Conservation (phyloP, 768 basidiomycete genomes). For the Mrakia hoshinonis region DNA sequence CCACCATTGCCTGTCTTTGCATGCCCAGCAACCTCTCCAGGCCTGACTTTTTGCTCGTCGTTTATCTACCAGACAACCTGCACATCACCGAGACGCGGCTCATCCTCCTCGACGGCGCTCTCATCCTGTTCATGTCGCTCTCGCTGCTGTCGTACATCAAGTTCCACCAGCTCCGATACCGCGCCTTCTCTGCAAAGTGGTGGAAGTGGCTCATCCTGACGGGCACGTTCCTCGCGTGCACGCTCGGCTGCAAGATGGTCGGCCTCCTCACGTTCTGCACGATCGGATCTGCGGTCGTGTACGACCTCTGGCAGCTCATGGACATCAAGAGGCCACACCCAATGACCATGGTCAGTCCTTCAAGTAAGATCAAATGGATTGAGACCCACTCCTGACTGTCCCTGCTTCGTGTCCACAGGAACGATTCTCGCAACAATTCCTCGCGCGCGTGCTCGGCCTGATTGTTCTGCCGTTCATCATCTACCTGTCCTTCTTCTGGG, state of each 20-base stretch:
- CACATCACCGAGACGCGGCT: conserved; percentile 93
- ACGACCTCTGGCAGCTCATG: conserved; percentile 90
- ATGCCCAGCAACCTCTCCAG: neutral
- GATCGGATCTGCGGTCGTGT: conserved; percentile 80
- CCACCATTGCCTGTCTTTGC: no score
- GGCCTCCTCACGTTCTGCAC: conserved; percentile 82
- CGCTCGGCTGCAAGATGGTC: conserved; percentile 96
- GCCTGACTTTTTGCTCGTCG: no score
- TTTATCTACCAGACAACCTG: conserved; percentile 63
- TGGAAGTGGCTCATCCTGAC: conserved; percentile 89
- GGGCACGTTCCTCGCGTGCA: conserved; percentile 87
- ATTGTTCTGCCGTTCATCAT: conserved; percentile 81
- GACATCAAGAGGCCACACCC: conserved; percentile 61
- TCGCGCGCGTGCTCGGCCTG: conserved; percentile 70
- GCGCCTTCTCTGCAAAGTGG: conserved; percentile 68
- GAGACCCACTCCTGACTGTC: conserved; percentile 5
- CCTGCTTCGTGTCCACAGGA: conserved; percentile 48
- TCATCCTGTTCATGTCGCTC: conserved; percentile 91
- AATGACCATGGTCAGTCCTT: conserved; percentile 57
- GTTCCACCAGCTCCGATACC: conserved; percentile 88
- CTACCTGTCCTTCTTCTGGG: conserved; percentile 91
- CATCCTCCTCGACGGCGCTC: conserved; percentile 84
- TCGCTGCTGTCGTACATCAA: conserved; percentile 88
- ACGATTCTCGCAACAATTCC: conserved; percentile 80
- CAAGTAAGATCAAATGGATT: neutral